Percentiles rank a stretch among this genome's conserved stretches.
Conservation (phyloP, 768 basidiomycete species). For the Suillus subaureus region DNA sequence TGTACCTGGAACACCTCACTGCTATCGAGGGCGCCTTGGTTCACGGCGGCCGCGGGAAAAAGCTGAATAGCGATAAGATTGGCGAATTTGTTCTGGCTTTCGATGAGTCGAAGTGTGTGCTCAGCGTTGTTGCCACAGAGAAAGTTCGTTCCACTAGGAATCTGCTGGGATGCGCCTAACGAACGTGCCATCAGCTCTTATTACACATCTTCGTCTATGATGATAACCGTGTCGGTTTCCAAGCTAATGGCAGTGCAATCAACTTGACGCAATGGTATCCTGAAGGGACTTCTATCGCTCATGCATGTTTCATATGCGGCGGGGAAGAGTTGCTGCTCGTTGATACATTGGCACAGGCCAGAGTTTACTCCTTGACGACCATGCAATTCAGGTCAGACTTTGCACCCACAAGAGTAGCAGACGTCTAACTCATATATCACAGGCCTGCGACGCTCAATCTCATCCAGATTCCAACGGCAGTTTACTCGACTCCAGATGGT, state of each 20-base stretch:
- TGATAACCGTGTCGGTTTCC: conserved; percentile 43
- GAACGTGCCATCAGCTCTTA: conserved; percentile 25
- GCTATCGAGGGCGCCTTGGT: conserved; percentile 36
- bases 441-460: conserved; percentile 51
- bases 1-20: conserved; percentile 41
- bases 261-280: conserved; percentile 48
- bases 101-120: conserved; percentile 52
- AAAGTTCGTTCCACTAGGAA: conserved; percentile 34
- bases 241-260: conserved; percentile 42
- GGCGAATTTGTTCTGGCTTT: conserved; percentile 51
- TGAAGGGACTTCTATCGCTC: conserved; percentile 27
- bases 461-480: conserved; percentile 31
- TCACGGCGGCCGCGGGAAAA: conserved; percentile 27
- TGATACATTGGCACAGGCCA: conserved; percentile 43
- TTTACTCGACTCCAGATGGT: conserved; percentile 55
- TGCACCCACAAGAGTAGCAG: not conserved
- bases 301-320: conserved; percentile 49
- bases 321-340: conserved; percentile 55
- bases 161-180: not conserved
- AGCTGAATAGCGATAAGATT: conserved; percentile 47
- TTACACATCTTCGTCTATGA: conserved; percentile 52
- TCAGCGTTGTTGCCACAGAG: conserved; percentile 45
- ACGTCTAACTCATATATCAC: not conserved
- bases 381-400: conserved; percentile 53
- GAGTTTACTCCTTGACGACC: conserved; percentile 55